phyloP scores from a whole-genome alignment of 257 asterid genomes.

The Rehmannia glutinosa region DNA sequence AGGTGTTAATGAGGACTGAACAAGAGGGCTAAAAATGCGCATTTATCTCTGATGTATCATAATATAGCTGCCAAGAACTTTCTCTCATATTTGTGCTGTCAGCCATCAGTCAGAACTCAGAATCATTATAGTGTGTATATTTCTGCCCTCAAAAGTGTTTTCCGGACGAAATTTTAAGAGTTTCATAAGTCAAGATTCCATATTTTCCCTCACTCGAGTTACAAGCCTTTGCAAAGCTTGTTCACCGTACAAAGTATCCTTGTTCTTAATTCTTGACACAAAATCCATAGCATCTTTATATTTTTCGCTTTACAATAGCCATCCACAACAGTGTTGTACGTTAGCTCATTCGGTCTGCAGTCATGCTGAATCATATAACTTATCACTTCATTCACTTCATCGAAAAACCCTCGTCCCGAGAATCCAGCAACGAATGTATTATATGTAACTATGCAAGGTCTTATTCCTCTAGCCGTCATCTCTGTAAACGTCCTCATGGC shows the following conservation, averaged over 20 bases:
- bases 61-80: too few species aligned
- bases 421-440: slow-evolving; percentile 88
- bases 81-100: too few species aligned
- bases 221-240: slow-evolving; percentile 56
- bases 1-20: too few species aligned
- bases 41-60: neutral
- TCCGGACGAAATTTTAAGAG: too few species aligned
- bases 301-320: slow-evolving; percentile 79
- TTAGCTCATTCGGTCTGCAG: slow-evolving; percentile 84
- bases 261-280: slow-evolving; percentile 46
- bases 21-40: too few species aligned
- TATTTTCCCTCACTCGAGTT: slow-evolving; percentile 55
- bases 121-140: too few species aligned
- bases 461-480: slow-evolving; percentile 69
- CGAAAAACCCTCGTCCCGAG: slow-evolving; percentile 59
- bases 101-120: too few species aligned
- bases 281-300: slow-evolving; percentile 72
- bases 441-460: slow-evolving; percentile 82
- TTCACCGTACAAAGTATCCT: slow-evolving; percentile 46
- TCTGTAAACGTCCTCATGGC: slow-evolving; percentile 64
- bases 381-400: slow-evolving; percentile 67
- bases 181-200: slow-evolving; percentile 43
- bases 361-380: slow-evolving; percentile 72
- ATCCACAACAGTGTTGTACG: slow-evolving; percentile 70
- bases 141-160: too few species aligned